Percentiles rank a stretch among this genome's conserved stretches.
Conservation (phyloP, 73 alveolate species). For the Blepharisma stoltei region DNA sequence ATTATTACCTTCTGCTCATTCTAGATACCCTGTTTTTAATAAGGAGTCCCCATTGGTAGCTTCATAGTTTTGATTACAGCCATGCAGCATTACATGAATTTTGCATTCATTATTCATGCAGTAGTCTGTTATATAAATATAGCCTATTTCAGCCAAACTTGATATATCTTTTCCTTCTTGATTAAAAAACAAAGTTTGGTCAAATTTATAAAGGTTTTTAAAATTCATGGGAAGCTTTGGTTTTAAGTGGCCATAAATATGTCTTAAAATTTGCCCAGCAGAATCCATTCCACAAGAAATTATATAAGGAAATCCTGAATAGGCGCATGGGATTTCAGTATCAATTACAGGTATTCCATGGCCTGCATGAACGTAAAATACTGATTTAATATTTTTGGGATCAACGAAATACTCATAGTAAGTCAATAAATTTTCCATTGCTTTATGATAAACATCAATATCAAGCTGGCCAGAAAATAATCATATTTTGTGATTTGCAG, state of each 20-base stretch:
- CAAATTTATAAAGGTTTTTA: background rate
- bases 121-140: background rate
- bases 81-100: background rate
- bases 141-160: conserved; percentile 1
- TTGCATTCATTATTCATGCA: background rate
- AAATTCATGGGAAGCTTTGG: background rate
- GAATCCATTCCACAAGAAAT: conserved; percentile 12
- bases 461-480: background rate
- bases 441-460: background rate
- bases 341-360: background rate
- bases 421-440: background rate
- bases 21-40: background rate
- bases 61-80: background rate
- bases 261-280: background rate
- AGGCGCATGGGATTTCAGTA: background rate
- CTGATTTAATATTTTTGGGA: background rate
- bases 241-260: background rate
- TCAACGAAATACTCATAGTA: background rate
- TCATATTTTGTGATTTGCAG: background rate
- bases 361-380: background rate
- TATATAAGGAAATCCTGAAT: background rate
- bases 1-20: conserved; percentile 18
- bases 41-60: background rate
- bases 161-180: background rate
- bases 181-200: background rate